Conservation (phyloP, 2,329 filamentous ascomycete species). For the Pestalotiopsis fici region DNA sequence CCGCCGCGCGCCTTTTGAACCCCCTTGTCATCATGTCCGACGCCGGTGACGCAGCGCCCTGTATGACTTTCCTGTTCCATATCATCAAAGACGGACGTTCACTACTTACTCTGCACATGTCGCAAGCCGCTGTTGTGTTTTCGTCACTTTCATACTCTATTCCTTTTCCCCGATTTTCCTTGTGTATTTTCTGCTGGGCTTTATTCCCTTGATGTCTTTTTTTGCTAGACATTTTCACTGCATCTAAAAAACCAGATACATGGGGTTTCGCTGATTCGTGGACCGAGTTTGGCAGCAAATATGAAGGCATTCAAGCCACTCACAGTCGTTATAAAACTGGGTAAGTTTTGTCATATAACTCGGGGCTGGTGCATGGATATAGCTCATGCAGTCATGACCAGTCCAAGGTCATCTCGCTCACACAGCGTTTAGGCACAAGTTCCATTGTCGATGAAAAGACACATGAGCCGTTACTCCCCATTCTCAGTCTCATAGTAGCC, state of each 20-base stretch:
- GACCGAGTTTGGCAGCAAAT: constrained; percentile 38
- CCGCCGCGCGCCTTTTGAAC: neutral
- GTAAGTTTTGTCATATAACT: constrained; percentile 47
- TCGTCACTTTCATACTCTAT: neutral
- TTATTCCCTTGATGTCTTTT: neutral
- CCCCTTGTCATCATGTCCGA: constrained; percentile 20
- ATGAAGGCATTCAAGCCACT: constrained; percentile 70
- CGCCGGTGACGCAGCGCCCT: constrained; percentile 22
- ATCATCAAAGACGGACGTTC: constrained; percentile 1
- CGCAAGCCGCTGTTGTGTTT: neutral
- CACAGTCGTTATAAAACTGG: constrained; percentile 85
- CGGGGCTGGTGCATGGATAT: neutral
- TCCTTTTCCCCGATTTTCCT: neutral
- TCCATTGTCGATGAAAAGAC: constrained; percentile 98
- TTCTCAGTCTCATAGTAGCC: constrained; percentile 89
- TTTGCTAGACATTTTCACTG: neutral
- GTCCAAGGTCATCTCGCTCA: neutral
- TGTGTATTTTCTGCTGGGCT: neutral
- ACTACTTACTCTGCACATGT: neutral
- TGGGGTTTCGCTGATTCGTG: neutral
- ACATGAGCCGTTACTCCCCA: constrained; percentile 89
- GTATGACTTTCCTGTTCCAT: constrained; percentile 21
- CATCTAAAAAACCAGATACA: neutral
- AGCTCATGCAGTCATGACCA: neutral
- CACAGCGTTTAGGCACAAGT: constrained; percentile 72